These are phyloP conservation scores for Candolleomyces aberdarensis DNA, from an alignment of 768 basidiomycete species.

Conservation along the genomic window DNA sequence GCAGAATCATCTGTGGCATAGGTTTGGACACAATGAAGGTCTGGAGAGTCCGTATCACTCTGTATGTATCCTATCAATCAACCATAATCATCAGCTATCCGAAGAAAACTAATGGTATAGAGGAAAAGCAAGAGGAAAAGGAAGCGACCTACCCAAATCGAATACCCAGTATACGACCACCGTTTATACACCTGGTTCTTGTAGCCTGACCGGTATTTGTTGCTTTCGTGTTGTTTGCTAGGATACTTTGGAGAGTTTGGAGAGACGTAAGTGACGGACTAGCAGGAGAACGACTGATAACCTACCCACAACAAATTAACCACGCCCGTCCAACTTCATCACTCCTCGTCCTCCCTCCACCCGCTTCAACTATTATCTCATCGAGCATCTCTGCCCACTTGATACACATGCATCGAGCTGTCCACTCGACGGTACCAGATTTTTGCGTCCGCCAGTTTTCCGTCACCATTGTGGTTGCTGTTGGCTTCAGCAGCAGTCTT, in stretches of 20 bases:
- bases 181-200: slow-evolving; percentile 61
- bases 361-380: slow-evolving; percentile 47
- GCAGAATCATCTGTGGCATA: slow-evolving; percentile 68
- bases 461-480: background rate
- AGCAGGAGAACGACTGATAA: background rate
- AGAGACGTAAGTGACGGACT: background rate
- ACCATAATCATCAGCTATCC: too few relatives aligned
- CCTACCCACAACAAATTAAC: slow-evolving; percentile 59
- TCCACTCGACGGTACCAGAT: slow-evolving; percentile 44
- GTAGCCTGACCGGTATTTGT: slow-evolving; percentile 74
- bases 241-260: slow-evolving; percentile 74
- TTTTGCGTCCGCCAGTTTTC: too few relatives aligned
- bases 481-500: background rate
- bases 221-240: slow-evolving; percentile 67
- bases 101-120: background rate
- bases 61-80: slow-evolving; percentile 61
- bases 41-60: slow-evolving; percentile 77
- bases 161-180: slow-evolving; percentile 71
- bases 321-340: slow-evolving; percentile 63
- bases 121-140: background rate
- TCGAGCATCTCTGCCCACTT: slow-evolving; percentile 60
- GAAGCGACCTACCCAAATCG: too few relatives aligned
- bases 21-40: slow-evolving; percentile 77
- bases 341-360: slow-evolving; percentile 20
- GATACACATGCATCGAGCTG: slow-evolving; percentile 29